Evolutionary conservation across 495 filamentous ascomycete genomes (phyloP), one percentile per base, ranked within the genome.

Genomic region (Halenospora varia): DNA sequence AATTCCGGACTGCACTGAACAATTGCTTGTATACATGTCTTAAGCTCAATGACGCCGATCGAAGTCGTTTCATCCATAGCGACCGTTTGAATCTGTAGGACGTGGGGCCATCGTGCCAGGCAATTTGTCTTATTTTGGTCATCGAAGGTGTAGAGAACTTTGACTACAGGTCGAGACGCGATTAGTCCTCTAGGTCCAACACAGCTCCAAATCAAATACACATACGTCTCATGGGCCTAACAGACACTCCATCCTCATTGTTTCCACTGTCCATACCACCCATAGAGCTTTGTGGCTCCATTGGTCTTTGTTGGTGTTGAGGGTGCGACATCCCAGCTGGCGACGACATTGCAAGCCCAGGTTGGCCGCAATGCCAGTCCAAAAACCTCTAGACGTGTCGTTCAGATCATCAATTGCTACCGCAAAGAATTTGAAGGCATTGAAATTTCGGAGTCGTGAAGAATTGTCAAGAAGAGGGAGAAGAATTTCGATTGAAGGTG

Each of bases 71-170:
- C 88, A 65, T 97, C 90, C 48, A 97, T 72, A 25, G 82, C 78
- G 23, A 92, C 82, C 9, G 88, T 89, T 62, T 90, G 90, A 20
- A 96, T 82, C 23, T 88, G 79, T 48, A 97, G 78, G 35, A 88
- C 77, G 54, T 92, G 83, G 44, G 90, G 89, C 80, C 91, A 90
- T 65, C 93, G 85, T 57, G 95, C 93, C 24, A 98, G 76, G 73
- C 94, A 97, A 67, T 93, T 89, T 22, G 91, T 88, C 71, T 92
- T 90, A 70, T 82, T 87, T 45, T 90, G 87, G 65, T 89, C 85
- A 66, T 97, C 92, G 71, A 97, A 97, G 19, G 92, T 95, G 71
- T 98, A 98, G 41, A 94, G 86, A 23, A 98, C 90, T 78, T 98
- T 97, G 71, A 97, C 89, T 90, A 68, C 56, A 68, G 55, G 35